Percentiles rank a stretch among this genome's conserved stretches.
phyloP scores from a whole-genome alignment of 768 basidiomycete genomes.

The Tremella yokohamensis region DNA sequence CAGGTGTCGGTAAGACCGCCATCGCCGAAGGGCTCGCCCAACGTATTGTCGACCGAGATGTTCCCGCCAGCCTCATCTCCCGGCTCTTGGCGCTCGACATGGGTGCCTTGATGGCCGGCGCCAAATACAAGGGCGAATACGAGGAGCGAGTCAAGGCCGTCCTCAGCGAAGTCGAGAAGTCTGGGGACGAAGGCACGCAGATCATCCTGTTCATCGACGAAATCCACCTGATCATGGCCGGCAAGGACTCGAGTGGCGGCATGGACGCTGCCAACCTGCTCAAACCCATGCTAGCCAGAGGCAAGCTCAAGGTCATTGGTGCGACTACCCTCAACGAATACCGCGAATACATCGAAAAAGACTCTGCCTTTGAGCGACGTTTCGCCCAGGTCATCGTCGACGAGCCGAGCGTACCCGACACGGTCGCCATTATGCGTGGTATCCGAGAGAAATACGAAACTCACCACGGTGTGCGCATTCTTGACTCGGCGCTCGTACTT shows the following conservation, averaged over 20 bases:
- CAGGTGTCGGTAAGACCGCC: constrained; percentile 87
- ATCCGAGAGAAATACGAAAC: constrained; percentile 93
- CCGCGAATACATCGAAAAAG: constrained; percentile 60
- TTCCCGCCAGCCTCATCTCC: constrained; percentile 49
- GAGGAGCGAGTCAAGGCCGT: constrained; percentile 93
- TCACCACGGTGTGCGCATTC: constrained; percentile 70
- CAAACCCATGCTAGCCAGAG: constrained; percentile 74
- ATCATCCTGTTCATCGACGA: constrained; percentile 96
- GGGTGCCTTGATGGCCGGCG: constrained; percentile 67
- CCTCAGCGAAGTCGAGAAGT: constrained; percentile 87
- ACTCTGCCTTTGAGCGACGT: constrained; percentile 82
- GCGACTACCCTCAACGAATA: constrained; percentile 92
- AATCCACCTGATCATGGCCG: constrained; percentile 83
- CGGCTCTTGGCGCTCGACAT: constrained; percentile 69
- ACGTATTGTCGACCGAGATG: constrained; percentile 86
- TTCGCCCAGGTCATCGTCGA: constrained; percentile 92
- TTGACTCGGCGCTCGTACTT: constrained; percentile 79
- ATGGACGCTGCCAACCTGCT: constrained; percentile 89
- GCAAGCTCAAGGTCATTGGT: constrained; percentile 66
- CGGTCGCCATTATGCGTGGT: constrained; percentile 89
- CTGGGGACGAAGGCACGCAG: constrained; percentile 67
- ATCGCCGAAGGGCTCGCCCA: constrained; percentile 94
- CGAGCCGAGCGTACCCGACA: constrained; percentile 81
- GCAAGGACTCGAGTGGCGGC: constrained; percentile 65
- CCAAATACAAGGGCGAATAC: constrained; percentile 84